Evolutionary conservation across 495 filamentous ascomycete genomes (phyloP).

Genomic region (Zalerion maritima): DNA sequence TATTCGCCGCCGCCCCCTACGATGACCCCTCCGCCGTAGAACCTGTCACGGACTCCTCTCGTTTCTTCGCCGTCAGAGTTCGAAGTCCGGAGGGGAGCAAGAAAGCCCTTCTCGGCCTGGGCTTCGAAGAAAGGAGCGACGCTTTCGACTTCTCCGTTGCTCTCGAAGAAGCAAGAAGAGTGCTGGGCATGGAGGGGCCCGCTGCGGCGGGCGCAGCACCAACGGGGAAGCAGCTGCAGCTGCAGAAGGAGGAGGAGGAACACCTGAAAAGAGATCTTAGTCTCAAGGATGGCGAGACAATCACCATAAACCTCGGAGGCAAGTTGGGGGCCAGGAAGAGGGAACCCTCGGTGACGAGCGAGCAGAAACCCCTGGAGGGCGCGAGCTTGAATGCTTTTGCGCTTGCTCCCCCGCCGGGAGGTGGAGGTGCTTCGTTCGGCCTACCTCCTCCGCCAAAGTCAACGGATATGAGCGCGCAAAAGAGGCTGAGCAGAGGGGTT

Average conservation of each 20-base stretch:
- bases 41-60: slow-evolving; percentile 54
- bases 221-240: slow-evolving; percentile 13
- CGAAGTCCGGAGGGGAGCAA: slow-evolving; percentile 47
- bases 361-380: slow-evolving; percentile 4
- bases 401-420: slow-evolving; percentile 32
- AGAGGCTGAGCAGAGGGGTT: slow-evolving; percentile 25
- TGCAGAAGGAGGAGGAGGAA: slow-evolving; percentile 13
- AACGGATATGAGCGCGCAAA: slow-evolving; percentile 32
- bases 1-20: slow-evolving; percentile 74
- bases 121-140: slow-evolving; percentile 71
- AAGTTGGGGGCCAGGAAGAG: slow-evolving; percentile 28
- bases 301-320: slow-evolving; percentile 58
- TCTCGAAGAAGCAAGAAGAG: slow-evolving; percentile 56
- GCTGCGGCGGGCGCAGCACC: slow-evolving; percentile 9
- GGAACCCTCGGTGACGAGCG: slow-evolving; percentile 10
- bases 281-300: slow-evolving; percentile 73
- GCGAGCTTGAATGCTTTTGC: slow-evolving; percentile 31
- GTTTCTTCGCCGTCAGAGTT: slow-evolving; percentile 73
- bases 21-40: slow-evolving; percentile 42
- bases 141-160: slow-evolving; percentile 71
- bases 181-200: slow-evolving; percentile 27
- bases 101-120: slow-evolving; percentile 67
- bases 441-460: slow-evolving; percentile 48
- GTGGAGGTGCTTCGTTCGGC: slow-evolving; percentile 16
- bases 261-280: slow-evolving; percentile 56